Base-by-base conservation (phyloP, 2,329 filamentous ascomycete species). In the Talaromyces sp. region DNA sequence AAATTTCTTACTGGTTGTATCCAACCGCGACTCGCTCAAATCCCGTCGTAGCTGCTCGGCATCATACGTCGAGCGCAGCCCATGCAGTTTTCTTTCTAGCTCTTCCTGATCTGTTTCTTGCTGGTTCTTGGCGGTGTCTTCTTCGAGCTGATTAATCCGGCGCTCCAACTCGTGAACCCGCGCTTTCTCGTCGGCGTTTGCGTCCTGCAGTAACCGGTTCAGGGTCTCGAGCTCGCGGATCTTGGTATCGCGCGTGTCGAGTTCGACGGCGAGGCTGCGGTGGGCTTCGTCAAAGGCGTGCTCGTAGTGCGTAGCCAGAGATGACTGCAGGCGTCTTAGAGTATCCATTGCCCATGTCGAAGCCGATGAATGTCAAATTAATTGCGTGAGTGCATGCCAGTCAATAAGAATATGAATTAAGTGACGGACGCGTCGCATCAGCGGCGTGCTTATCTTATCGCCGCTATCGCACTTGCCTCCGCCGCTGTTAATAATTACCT, bases 261-360 rank as follows among this genome's bases (percentile, higher is more conserved):
- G 57, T 58, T 70, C 62, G 14, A 62, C 62, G 59, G 68, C 62
- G 46, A 73, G 54, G 9, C 66, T 60, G 49, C 58, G 62, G 55
- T 71, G 71, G 19, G 69, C 72, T 60, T 68, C 62, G 31, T 69
- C 62, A 51, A 76, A 72, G 5, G 66, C 65, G 9, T 59, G 58
- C 29, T 73, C 68, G 55, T 70, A 69, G 24, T 63, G 58, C 32
- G 70, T 65, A 27, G 67, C 56, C 53, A 75, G 60, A 54, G 71
- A 70, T 43, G 58, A 56, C 51, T 73, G 72, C 32, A 75, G 67
- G 14, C 67, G 64, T 55, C 68, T 69, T 26, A 75, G 54, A 29
- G 67, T 57, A 29, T 75, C 73, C 73, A 75, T 71, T 46, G 43
- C 43, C 19, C 43, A 21, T 50, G 26, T 17, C 27, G 13, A 52